Evolutionary conservation across 192 early-diverging fungal genomes (phyloP), one percentile per base, ranked within the genome.

Genomic region (Backusella tuberculispora): DNA sequence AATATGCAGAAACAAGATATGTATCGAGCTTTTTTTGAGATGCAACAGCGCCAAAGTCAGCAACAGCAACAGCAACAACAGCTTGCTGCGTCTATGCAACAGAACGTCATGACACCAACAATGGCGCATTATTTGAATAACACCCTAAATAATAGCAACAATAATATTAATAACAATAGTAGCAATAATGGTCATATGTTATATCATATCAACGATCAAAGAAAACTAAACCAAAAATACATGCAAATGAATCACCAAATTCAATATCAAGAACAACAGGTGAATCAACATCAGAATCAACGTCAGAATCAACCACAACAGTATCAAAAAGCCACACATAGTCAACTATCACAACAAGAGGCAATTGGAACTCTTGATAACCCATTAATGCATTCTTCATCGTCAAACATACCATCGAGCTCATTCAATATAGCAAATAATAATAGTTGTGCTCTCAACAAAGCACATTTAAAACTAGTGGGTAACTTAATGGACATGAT

Each of bases 401-500:
- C 66, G 4, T 38, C 65, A 0, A 38, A 17, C 4, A 10, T n/a
- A 10, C 21, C 65, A 21, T 43, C 66, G 1, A 43, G 41, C 8
- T 67, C 66, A 21, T 60, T 26, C 24, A 60, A 60, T 26, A 67
- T 67, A 43, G 21, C 66, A 6, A 67, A 67, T 41, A 67, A 41
- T 41, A 67, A 67, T 38, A 67, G 66, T n/a, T 67, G 66, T 67
- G 66, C 66, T 12, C 79, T 92, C n/a, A 92, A 92, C 83, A 92
- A 92, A 79, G 90, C 90, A n/a, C 90, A 86, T 69, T 79, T 92
- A 63, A 86, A 90, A 78, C 84, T 92, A 68, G 82, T 85, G 26
- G 90, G 84, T 73, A 85, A 93, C 76, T 78, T 92, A 48, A 89
- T 91, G 41, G 84, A 85, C 70, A 90, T 90, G 89, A 81, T 87